Percentiles rank a stretch among this genome's conserved stretches.
phyloP scores from a whole-genome alignment of 2,329 filamentous ascomycete species.

The Ilyonectria sp. region DNA sequence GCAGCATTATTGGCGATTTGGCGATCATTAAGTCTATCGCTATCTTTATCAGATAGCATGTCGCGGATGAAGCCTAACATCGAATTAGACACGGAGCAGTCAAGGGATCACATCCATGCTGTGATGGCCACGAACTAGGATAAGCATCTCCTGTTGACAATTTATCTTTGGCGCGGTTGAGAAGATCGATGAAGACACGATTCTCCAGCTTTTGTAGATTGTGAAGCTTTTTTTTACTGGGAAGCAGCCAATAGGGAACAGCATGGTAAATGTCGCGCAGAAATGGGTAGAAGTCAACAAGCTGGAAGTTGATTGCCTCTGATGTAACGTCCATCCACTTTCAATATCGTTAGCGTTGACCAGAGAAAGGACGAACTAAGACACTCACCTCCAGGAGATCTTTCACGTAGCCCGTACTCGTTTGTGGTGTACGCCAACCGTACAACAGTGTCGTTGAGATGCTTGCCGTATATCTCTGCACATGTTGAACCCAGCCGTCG shows the following conservation, averaged over 20 bases:
- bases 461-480: slow-evolving; percentile 12
- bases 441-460: slow-evolving; percentile 8
- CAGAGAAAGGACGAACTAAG: too few relatives aligned
- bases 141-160: background rate
- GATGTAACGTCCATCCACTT: slow-evolving; percentile 17
- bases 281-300: slow-evolving; percentile 11
- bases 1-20: slow-evolving; percentile 15
- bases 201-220: slow-evolving; percentile 11
- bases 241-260: slow-evolving; percentile 8
- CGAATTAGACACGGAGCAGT: background rate
- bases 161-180: slow-evolving; percentile 7
- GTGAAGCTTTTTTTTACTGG: slow-evolving; percentile 13
- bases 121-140: background rate
- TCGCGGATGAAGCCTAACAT: slow-evolving; percentile 11
- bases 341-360: background rate
- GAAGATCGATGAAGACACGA: slow-evolving; percentile 3
- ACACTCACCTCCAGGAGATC: background rate
- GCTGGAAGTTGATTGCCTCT: slow-evolving; percentile 12
- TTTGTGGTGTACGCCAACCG: slow-evolving; percentile 15
- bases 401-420: slow-evolving; percentile 15
- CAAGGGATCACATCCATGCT: background rate
- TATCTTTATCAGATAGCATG: slow-evolving; percentile 2
- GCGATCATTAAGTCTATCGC: slow-evolving; percentile 9
- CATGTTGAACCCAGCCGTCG: background rate
- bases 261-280: background rate